Base-by-base conservation (phyloP, 371 early-diverging fungal genomes). In the Mucor velutinosus region DNA sequence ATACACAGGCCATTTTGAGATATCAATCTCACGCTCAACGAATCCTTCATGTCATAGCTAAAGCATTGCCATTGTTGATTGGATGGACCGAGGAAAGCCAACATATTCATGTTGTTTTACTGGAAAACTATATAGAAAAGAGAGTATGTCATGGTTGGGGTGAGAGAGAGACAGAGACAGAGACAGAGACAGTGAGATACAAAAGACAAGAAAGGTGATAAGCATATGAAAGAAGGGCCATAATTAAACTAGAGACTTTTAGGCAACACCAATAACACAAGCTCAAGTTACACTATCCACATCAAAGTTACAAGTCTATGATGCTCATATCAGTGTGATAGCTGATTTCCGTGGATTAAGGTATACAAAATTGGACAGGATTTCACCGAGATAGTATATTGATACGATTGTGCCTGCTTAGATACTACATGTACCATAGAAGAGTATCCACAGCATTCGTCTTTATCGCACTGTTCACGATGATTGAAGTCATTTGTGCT, bases 401-500 rank as follows among this genome's bases (percentile, higher is more conserved):
- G 2, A n/a, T 25, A 0, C 30, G 6, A 17, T 37, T 55, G 41
- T 41, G 41, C 17, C 2, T 5, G 27, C 59, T 10, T 60, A 86
- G 89, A 65, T 79, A 92, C 79, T 87, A 92, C 79, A 88, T 90
- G 97, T 95, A 94, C 79, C 93, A 97, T 75, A 93, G 92, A 85
- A 80, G 87, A 64, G 41, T 90, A 19, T 79, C 90, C 8, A 94
- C 95, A 0, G 94, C 91, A 0, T 59, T 87, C 29, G 71, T 84
- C 8, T 93, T 93, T 69, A 84, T 91, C n/a, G 19, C 76, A 0
- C 61, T 90, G 21, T 93, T 94, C 56, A 85, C 93, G 57, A 80
- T 85, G 35, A 94, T 93, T 87, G 94, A 94, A 67, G 66, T 90
- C 19, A 67, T 91, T 30, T 82, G 89, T 63, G 87, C 90, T 1